A percentile compares a stretch with the other conserved stretches of the same genome.
Conservation (phyloP, 2,329 filamentous ascomycete genomes). For the Daldinia sp. region DNA sequence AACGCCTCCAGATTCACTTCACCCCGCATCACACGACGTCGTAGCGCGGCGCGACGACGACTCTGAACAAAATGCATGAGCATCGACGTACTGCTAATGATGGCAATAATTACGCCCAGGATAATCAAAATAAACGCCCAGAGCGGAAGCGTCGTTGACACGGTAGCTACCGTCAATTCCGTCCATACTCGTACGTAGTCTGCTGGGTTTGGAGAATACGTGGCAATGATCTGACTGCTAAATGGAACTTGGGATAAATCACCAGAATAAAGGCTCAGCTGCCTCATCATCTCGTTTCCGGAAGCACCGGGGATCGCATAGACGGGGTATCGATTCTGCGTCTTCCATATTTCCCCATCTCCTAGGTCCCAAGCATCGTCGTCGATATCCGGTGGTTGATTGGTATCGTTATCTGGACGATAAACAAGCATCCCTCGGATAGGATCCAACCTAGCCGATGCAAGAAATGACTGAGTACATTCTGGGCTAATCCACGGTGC, state of each 20-base stretch:
- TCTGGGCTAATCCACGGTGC: slow-evolving; percentile 84
- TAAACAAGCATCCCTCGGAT: slow-evolving; percentile 75
- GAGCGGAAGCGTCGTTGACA: slow-evolving; percentile 72
- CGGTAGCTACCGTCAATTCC: slow-evolving; percentile 62
- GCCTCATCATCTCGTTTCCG: slow-evolving; percentile 76
- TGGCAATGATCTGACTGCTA: slow-evolving; percentile 65
- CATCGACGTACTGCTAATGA: slow-evolving; percentile 75
- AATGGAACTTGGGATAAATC: slow-evolving; percentile 73
- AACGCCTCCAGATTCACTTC: slow-evolving; percentile 89
- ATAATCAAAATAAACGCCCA: slow-evolving; percentile 85
- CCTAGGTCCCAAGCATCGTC: slow-evolving; percentile 77
- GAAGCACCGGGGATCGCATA: slow-evolving; percentile 80
- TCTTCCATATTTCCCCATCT: slow-evolving; percentile 78
- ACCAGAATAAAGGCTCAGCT: slow-evolving; percentile 82
- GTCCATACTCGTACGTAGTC: slow-evolving; percentile 73
- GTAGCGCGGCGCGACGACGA: slow-evolving; percentile 74
- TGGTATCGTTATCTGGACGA: slow-evolving; percentile 65
- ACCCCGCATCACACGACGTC: slow-evolving; percentile 77
- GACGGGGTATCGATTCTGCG: slow-evolving; percentile 78
- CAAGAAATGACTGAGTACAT: slow-evolving; percentile 81
- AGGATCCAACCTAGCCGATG: slow-evolving; percentile 67
- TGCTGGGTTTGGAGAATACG: slow-evolving; percentile 66
- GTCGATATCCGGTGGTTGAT: slow-evolving; percentile 73
- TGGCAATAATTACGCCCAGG: slow-evolving; percentile 74
- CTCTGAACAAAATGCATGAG: slow-evolving; percentile 84